phyloP scores from a whole-genome alignment of 2,329 filamentous ascomycete species.

The Calonectria crousiana region DNA sequence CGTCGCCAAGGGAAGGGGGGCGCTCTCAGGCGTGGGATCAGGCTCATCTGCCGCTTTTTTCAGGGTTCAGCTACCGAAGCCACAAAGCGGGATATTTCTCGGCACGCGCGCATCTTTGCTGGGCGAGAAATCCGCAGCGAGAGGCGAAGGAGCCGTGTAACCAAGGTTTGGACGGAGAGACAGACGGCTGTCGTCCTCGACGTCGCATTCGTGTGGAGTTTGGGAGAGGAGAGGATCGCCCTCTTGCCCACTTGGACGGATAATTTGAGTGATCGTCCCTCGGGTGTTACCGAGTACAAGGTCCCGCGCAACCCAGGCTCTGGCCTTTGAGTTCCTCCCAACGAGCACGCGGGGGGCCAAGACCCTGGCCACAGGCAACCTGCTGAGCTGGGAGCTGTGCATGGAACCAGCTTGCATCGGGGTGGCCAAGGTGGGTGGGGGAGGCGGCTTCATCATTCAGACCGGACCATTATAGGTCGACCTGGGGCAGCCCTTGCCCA shows the following conservation, averaged over 20 bases:
- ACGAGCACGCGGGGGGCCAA: neutral
- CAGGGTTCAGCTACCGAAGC: neutral
- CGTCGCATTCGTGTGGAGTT: neutral
- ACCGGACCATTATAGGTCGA: neutral
- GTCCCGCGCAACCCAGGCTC: neutral
- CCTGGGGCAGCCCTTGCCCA: neutral
- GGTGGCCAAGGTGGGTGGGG: neutral
- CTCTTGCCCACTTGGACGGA: neutral
- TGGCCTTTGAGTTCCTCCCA: neutral
- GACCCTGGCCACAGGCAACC: neutral
- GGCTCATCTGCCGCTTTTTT: neutral
- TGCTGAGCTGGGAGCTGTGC: neutral
- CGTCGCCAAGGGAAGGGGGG: neutral
- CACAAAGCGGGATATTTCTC: neutral
- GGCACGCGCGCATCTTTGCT: neutral
- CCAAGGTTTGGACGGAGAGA: neutral
- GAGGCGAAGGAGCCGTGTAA: neutral
- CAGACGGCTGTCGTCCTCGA: neutral
- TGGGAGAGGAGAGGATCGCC: neutral
- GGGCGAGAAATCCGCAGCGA: neutral
- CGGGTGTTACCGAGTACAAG: neutral
- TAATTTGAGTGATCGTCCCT: neutral
- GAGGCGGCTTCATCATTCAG: neutral
- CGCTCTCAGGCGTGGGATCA: neutral
- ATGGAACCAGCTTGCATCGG: constrained; percentile 3